phyloP scores from a whole-genome alignment of 805 yeast genomes.

The Cyberlindnera mississippiensis region DNA sequence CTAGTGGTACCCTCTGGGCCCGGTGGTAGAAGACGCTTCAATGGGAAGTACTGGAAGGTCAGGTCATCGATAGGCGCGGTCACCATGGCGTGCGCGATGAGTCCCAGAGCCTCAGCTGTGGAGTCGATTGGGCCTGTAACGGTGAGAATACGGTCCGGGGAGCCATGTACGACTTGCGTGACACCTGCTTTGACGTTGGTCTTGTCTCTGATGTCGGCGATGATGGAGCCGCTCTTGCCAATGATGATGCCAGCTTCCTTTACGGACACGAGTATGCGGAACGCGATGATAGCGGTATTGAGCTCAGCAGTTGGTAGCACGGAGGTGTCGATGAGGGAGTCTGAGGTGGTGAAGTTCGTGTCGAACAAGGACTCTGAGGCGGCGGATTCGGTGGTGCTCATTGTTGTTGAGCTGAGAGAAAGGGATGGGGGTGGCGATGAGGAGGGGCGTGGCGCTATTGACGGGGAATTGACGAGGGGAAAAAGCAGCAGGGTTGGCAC shows the following conservation, averaged over 20 bases:
- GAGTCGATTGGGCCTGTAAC: conserved; percentile 69
- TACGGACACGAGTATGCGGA: conserved; percentile 62
- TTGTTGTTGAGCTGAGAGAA: conserved; percentile 2
- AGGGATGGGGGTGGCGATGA: conserved; percentile 1
- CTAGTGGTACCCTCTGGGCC: conserved; percentile 48
- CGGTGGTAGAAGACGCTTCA: conserved; percentile 54
- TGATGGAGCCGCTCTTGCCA: conserved; percentile 79
- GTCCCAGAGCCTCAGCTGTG: conserved; percentile 64
- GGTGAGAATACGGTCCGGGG: conserved; percentile 78
- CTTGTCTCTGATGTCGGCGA: conserved; percentile 68
- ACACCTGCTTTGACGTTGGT: conserved; percentile 85
- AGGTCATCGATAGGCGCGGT: conserved; percentile 35
- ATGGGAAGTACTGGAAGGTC: conserved; percentile 52
- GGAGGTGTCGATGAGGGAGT: conserved; percentile 15
- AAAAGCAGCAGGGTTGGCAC: no score
- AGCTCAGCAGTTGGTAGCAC: conserved; percentile 23
- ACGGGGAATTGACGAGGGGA: no score
- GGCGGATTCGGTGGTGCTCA: conserved; percentile 7
- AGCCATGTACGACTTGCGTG: conserved; percentile 73
- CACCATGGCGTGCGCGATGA: conserved; percentile 63
- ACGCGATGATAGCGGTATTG: conserved; percentile 27
- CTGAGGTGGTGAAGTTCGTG: conserved; percentile 21
- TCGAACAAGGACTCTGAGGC: conserved; percentile 27
- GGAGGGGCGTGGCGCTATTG: no score
- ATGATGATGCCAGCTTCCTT: conserved; percentile 89